A percentile compares a stretch with the other conserved stretches of the same genome.
Conservation (phyloP, 2,329 filamentous ascomycete genomes). For the Alternaria angustiovoidea region DNA sequence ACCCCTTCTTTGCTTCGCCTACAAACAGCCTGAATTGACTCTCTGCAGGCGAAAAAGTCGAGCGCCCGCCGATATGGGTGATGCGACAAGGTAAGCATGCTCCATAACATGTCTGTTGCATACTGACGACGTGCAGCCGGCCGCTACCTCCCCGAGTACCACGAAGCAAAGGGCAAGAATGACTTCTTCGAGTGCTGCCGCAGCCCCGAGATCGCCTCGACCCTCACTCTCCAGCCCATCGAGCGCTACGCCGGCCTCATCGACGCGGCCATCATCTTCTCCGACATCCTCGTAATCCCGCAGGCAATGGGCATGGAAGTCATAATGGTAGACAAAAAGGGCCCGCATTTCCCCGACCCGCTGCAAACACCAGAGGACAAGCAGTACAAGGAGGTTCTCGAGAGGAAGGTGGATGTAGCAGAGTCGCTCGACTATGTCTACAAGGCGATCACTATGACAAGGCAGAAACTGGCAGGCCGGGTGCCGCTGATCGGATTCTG, state of each 20-base stretch:
- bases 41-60: slow-evolving; percentile 79
- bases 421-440: slow-evolving; percentile 93
- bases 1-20: neutral
- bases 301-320: slow-evolving; percentile 99
- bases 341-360: slow-evolving; percentile 90
- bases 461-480: slow-evolving; percentile 84
- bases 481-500: slow-evolving; percentile 97
- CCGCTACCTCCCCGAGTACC: slow-evolving; percentile 96
- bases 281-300: slow-evolving; percentile 95
- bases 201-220: slow-evolving; percentile 89
- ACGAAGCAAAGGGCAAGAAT: slow-evolving; percentile 85
- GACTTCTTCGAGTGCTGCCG: slow-evolving; percentile 99
- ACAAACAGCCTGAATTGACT: slow-evolving; percentile 22
- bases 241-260: slow-evolving; percentile 90
- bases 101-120: neutral
- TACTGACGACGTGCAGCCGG: slow-evolving; percentile 68
- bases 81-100: slow-evolving; percentile 86
- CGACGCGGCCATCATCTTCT: slow-evolving; percentile 98
- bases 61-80: slow-evolving; percentile 96
- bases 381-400: slow-evolving; percentile 82
- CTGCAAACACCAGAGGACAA: slow-evolving; percentile 79
- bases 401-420: slow-evolving; percentile 81
- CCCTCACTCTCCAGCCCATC: slow-evolving; percentile 91
- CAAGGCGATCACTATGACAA: slow-evolving; percentile 89
- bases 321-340: slow-evolving; percentile 97